Conservation (phyloP, 2,329 filamentous ascomycete species). For the Ophiocordyceps camponoti-floridani region DNA sequence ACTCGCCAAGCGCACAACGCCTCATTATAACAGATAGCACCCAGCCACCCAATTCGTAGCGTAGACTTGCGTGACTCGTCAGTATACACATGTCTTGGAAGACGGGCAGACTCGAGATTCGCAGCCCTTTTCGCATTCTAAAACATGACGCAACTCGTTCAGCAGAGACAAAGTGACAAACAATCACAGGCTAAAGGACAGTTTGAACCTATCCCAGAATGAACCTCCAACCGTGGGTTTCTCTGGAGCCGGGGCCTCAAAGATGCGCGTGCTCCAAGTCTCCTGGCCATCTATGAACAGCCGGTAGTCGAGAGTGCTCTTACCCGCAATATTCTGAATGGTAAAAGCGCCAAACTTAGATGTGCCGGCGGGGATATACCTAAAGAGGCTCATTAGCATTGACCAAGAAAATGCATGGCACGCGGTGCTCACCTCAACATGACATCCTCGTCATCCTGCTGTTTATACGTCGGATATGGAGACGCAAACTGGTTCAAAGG, state of each 20-base stretch:
- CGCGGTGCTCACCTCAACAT: conserved; percentile 51
- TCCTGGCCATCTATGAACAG: conserved; percentile 70
- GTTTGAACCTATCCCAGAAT: conserved; percentile 27
- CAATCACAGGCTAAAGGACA: conserved; percentile 1
- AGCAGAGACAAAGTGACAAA: too few relatives aligned
- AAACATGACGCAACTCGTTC: background rate
- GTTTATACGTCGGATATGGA: conserved; percentile 65
- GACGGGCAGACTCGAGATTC: too few relatives aligned
- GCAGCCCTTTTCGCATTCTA: background rate
- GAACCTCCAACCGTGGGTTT: conserved; percentile 16
- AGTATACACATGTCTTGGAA: too few relatives aligned
- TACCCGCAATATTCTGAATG: conserved; percentile 48
- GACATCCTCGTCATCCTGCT: conserved; percentile 68
- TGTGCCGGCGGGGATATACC: conserved; percentile 67
- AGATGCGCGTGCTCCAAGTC: conserved; percentile 49
- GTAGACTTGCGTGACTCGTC: too few relatives aligned
- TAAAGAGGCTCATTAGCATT: conserved; percentile 9
- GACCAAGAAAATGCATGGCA: background rate
- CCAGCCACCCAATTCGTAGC: too few relatives aligned
- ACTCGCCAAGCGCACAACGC: too few relatives aligned
- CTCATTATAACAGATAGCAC: too few relatives aligned
- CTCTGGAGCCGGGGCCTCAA: conserved; percentile 19
- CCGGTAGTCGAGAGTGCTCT: conserved; percentile 59
- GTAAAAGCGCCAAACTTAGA: conserved; percentile 66
- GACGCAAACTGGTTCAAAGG: conserved; percentile 90